Base-by-base conservation (phyloP, 495 filamentous ascomycete species). In the Aspergillus biplanus region DNA sequence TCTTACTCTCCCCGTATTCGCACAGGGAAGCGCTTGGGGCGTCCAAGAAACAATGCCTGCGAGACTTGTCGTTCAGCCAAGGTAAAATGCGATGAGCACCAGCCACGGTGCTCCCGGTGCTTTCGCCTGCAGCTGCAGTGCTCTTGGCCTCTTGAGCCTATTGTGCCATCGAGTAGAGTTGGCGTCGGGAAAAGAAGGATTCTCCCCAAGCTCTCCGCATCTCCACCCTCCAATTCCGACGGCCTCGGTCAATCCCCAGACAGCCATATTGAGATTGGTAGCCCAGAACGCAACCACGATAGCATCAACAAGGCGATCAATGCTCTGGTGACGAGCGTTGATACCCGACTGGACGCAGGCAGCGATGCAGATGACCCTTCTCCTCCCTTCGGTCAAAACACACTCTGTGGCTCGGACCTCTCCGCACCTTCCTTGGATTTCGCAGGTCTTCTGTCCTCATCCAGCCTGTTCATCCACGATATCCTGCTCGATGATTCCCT, bases 11-110 rank as follows among this genome's bases (percentile, higher is more conserved):
- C 21, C 21, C 21, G 21, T 1, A 27, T 27, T 27, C 21, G 21
- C 21, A 27, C 21, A 27, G 16, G 31, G 15, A 35, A 39, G 33
- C 53, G 53, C 16, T 12, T 37, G 9, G 53, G 53, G 12, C 53
- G 53, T 16, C 53, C 53, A 21, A 56, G 53, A 18, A 39, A 33
- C 7, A 56, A 56, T n/a, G 35, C 33, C 34, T 56, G 53, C 53
- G 33, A 56, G 6, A 39, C 33, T 2, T 56, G 53, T 18, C 53
- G 53, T n/a, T 15, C 53, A 6, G 53, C 53, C n/a, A 56, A 56
- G 33, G 53, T 56, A 1, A 56, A 56, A 7, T 56, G 53, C 34
- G 53, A 56, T 27, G 33, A 56, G 27, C 53, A 21, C 5, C 47
- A 12, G 5, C 47, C 47, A 27, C 15, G 16, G n/a, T 50, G 47